Conservation (phyloP, 192 early-diverging fungal species). For the Glomus cerebriforme region DNA sequence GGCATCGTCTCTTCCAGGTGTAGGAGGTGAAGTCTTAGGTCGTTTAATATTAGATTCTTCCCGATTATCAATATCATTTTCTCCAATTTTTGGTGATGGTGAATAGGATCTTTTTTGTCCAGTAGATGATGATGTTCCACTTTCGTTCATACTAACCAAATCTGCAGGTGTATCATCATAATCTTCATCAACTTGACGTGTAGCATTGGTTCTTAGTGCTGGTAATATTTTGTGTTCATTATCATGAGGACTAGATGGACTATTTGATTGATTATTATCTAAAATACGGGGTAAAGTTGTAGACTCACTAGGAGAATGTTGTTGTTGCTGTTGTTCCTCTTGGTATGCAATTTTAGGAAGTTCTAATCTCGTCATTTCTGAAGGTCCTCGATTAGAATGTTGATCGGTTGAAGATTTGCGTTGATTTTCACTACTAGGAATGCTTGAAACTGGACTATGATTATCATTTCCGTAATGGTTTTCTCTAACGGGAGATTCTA, state of each 20-base stretch:
- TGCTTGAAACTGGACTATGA: background rate
- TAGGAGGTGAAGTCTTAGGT: constrained; percentile 5
- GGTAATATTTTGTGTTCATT: constrained; percentile 18
- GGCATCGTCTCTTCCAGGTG: background rate
- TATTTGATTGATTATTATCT: background rate
- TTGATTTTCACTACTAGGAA: background rate
- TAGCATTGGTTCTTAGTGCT: background rate
- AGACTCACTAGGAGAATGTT: background rate
- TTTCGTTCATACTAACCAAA: background rate
- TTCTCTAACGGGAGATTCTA: constrained; percentile 26
- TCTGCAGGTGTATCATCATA: constrained; percentile 13
- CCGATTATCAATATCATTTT: constrained; percentile 5
- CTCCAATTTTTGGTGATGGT: background rate
- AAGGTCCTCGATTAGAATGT: background rate
- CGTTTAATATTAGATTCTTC: constrained; percentile 20
- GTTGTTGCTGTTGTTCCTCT: background rate
- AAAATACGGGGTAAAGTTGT: background rate
- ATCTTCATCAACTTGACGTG: constrained; percentile 26
- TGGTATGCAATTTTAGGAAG: constrained; percentile 13
- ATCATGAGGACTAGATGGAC: constrained; percentile 1
- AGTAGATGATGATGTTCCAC: background rate
- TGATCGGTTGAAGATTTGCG: constrained; percentile 26
- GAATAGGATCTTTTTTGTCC: constrained; percentile 22
- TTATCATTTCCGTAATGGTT: background rate
- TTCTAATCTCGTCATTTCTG: background rate